Evolutionary conservation across 1,284 basidiomycete species (phyloP), one percentile per base, ranked within the genome.

Genomic region (Ustilago lituana): DNA sequence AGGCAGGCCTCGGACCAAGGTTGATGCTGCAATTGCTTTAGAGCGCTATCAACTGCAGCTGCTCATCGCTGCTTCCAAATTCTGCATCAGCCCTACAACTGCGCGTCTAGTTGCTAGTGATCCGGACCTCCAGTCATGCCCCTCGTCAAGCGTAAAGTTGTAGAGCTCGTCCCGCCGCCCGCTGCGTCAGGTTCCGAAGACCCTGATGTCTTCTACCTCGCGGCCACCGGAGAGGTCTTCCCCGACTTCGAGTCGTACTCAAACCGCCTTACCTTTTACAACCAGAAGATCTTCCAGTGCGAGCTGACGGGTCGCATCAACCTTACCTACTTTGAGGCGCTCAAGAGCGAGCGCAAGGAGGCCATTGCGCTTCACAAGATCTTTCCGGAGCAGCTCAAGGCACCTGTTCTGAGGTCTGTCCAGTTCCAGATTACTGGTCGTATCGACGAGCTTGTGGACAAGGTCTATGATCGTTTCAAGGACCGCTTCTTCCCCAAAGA

Each of bases 371-470:
- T 97, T 81, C 93, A 98, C 80, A 87, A 90, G 36, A 87, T 92
- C 74, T 98, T 98, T 83, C 93, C 95, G 3, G 90, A 92, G 80
- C 89, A 90, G 63, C 89, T 98, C 77, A 98, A 98, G 83, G 88
- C 89, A 64, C 90, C 93, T 24, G 90, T 98, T 43, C 88, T 98
- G 67, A 89, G 87, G 76, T 89, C 92, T 17, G 93, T 95, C 56
- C 95, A 98, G 86, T 98, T 94, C 88, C 68, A 77, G 41, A 90
- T 97, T 72, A 91, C 96, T 83, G 94, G 94, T 37, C 90, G 95
- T 65, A 86, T 98, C 56, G 95, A 98, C 84, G 90, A 92, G 76
- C 86, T 98, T 15, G 93, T 95, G 5, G 95, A 98, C 82, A 89
- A 89, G 47, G 91, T 97, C 35, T 96, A 89, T 80, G 95, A 98